Evolutionary conservation across 768 basidiomycete genomes (phyloP).

Genomic region (Naganishia onofrii): DNA sequence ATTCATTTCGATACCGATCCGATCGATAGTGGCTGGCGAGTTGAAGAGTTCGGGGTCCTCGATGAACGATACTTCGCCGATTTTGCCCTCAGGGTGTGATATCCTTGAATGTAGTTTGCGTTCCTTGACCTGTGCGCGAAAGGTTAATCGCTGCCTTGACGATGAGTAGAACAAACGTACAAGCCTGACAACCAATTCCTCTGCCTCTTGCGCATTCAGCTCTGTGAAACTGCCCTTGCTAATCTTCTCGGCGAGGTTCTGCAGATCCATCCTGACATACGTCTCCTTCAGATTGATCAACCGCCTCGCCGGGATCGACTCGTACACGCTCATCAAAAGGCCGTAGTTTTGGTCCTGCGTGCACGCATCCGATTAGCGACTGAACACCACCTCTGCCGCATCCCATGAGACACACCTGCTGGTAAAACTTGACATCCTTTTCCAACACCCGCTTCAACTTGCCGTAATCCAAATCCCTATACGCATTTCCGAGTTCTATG

Average conservation of each 20-base stretch:
- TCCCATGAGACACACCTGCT: slow-evolving; percentile 2
- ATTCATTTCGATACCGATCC: slow-evolving; percentile 6
- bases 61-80: slow-evolving; percentile 19
- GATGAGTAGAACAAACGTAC: neutral
- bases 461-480: slow-evolving; percentile 10
- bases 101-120: slow-evolving; percentile 17
- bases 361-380: neutral
- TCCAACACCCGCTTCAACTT: slow-evolving; percentile 7
- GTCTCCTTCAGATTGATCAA: slow-evolving; percentile 25
- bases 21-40: slow-evolving; percentile 3
- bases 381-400: neutral
- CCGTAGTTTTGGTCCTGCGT: slow-evolving; percentile 25
- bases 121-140: slow-evolving; percentile 11
- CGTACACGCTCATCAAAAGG: slow-evolving; percentile 4
- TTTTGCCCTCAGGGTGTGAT: neutral
- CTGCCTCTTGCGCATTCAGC: slow-evolving; percentile 11
- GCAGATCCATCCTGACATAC: slow-evolving; percentile 12
- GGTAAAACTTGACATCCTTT: neutral
- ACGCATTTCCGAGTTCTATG: slow-evolving; percentile 14
- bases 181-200: slow-evolving; percentile 13
- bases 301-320: slow-evolving; percentile 14
- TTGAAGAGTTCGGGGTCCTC: slow-evolving; percentile 26
- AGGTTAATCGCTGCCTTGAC: neutral
- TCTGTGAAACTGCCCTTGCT: slow-evolving; percentile 1
- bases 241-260: slow-evolving; percentile 8